Percentiles rank a stretch among this genome's conserved stretches.
These are phyloP conservation scores for Diutina rugosa DNA, from an alignment of 1,139 yeast genomes.

Conservation along the genomic window DNA sequence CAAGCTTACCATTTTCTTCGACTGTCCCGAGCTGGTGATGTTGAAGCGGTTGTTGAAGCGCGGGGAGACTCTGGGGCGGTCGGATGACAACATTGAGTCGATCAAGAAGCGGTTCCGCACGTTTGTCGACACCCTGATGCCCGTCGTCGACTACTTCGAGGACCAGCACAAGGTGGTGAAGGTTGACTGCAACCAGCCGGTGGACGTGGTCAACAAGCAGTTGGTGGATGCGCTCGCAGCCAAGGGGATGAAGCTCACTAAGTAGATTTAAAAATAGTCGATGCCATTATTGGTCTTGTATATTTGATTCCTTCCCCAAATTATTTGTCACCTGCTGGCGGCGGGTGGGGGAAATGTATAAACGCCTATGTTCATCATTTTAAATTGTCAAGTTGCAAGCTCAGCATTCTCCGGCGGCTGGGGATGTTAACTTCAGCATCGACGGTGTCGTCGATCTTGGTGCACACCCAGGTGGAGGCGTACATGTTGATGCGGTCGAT, in stretches of 20 bases:
- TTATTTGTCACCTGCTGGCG: too few species aligned
- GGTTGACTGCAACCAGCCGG: conserved; percentile 67
- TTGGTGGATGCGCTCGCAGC: conserved; percentile 52
- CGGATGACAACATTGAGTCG: conserved; percentile 86
- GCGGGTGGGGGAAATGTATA: not conserved
- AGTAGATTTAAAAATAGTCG: not conserved
- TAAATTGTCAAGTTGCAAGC: not conserved
- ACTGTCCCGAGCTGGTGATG: conserved; percentile 90
- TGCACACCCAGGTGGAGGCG: conserved; percentile 80
- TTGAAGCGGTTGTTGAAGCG: conserved; percentile 72
- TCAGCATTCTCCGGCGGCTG: conserved; percentile 1
- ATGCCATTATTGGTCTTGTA: not conserved
- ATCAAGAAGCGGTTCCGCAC: conserved; percentile 81
- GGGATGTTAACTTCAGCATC: not conserved
- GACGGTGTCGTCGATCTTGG: conserved; percentile 23
- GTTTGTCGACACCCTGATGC: conserved; percentile 84
- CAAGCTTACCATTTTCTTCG: conserved; percentile 76
- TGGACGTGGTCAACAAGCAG: conserved; percentile 62
- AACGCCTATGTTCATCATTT: not conserved
- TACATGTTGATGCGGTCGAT: conserved; percentile 81
- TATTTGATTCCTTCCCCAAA: not conserved
- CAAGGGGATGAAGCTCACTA: conserved; percentile 11
- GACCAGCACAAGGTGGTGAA: conserved; percentile 66
- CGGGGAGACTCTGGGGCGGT: conserved; percentile 89
- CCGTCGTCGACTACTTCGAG: conserved; percentile 80